phyloP scores from a whole-genome alignment of 2,329 filamentous ascomycete species.

The Hypoxylon sp. region DNA sequence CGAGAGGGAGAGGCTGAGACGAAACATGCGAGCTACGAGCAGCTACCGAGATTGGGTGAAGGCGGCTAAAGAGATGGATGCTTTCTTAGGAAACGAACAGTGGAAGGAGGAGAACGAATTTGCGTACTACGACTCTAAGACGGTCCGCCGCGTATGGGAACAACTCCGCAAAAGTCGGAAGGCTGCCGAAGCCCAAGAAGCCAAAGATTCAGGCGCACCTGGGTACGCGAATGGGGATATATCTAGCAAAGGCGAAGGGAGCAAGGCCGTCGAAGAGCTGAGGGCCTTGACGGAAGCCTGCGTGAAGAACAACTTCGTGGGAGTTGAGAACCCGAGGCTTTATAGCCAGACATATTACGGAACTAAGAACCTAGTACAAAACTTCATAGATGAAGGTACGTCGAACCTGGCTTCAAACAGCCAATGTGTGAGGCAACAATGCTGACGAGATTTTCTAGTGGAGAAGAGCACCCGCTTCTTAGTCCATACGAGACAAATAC shows the following conservation, averaged over 20 bases:
- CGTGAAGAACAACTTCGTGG: conserved; percentile 97
- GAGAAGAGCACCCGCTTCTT: conserved; percentile 78
- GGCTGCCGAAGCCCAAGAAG: conserved; percentile 68
- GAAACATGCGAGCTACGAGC: conserved; percentile 77
- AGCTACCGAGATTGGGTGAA: conserved; percentile 88
- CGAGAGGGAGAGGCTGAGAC: conserved; percentile 77
- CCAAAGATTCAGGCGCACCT: conserved; percentile 50
- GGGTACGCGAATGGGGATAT: conserved; percentile 58
- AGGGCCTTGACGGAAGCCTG: conserved; percentile 86
- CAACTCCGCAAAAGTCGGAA: conserved; percentile 79
- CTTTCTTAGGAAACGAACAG: conserved; percentile 81
- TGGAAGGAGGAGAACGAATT: conserved; percentile 86
- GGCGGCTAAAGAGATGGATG: conserved; percentile 84
- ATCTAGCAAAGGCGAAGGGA: conserved; percentile 55
- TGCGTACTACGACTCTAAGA: conserved; percentile 90
- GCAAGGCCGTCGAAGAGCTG: conserved; percentile 79
- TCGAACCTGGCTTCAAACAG: conserved; percentile 45
- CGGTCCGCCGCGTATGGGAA: conserved; percentile 81
- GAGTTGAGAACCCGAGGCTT: conserved; percentile 92
- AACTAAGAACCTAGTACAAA: conserved; percentile 94
- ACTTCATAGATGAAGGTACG: conserved; percentile 86
- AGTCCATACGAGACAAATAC: conserved; percentile 75
- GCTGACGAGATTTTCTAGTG: conserved; percentile 60
- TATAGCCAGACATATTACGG: conserved; percentile 98
- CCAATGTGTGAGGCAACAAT: background rate